A percentile compares a stretch with the other conserved stretches of the same genome.
Conservation (phyloP, 805 yeast genomes). For the Lachancea thermotolerans region DNA sequence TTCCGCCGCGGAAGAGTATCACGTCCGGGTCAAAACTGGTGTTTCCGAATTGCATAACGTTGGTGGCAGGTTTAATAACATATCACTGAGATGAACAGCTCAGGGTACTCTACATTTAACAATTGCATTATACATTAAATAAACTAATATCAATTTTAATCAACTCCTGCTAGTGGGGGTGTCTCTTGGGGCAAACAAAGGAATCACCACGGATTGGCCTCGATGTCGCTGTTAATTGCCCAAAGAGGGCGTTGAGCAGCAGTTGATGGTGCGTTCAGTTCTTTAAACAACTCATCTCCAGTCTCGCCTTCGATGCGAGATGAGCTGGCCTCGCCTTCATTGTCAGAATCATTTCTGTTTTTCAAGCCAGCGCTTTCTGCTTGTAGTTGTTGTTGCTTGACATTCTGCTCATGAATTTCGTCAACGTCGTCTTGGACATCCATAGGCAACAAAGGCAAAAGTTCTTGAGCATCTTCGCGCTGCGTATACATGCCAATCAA, state of each 20-base stretch:
- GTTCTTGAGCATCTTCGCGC: slow-evolving; percentile 42
- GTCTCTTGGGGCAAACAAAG: too few species aligned
- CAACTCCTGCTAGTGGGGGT: too few species aligned
- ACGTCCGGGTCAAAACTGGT: slow-evolving; percentile 39
- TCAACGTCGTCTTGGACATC: slow-evolving; percentile 67
- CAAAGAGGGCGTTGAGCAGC: slow-evolving; percentile 32
- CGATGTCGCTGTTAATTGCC: slow-evolving; percentile 48
- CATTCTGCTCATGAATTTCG: slow-evolving; percentile 46
- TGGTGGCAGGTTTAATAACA: slow-evolving; percentile 29
- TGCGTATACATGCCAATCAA: slow-evolving; percentile 68
- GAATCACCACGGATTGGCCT: slow-evolving; percentile 58
- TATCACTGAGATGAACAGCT: slow-evolving; percentile 12
- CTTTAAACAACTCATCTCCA: slow-evolving; percentile 53
- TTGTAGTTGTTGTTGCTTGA: slow-evolving; percentile 19
- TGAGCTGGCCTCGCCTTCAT: slow-evolving; percentile 9
- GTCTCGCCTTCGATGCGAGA: slow-evolving; percentile 42
- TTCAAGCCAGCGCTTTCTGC: slow-evolving; percentile 13
- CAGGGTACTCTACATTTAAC: neutral
- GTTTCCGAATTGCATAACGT: slow-evolving; percentile 36
- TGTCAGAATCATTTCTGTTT: slow-evolving; percentile 9
- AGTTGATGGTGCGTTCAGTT: slow-evolving; percentile 64
- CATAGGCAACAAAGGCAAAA: slow-evolving; percentile 67
- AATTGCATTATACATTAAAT: too few species aligned
- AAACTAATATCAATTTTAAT: too few species aligned
- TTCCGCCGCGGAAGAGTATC: slow-evolving; percentile 27